Base-by-base conservation (phyloP, 495 filamentous ascomycete genomes). In the Cladorrhinum samala region DNA sequence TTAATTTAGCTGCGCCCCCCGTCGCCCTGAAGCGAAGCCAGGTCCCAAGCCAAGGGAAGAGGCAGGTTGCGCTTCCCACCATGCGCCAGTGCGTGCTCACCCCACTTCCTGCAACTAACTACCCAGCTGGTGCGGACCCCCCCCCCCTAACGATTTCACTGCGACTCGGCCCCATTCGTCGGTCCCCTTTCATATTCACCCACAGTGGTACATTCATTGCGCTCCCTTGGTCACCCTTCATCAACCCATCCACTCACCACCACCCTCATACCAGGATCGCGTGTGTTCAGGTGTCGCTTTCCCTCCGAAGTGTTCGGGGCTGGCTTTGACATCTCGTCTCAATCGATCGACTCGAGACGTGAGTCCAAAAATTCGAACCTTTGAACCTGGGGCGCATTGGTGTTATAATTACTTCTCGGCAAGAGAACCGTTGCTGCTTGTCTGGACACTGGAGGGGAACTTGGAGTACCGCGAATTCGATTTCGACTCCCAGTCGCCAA, bases 401-500 rank as follows among this genome's bases (percentile, higher is more conserved):
- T n/a, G n/a, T n/a, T n/a, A n/a, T n/a, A n/a, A n/a, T n/a, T n/a
- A 33, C 27, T 33, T 33, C 6, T 5, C 5, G 11, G 11, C 5
- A 33, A 11, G 11, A 33, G 27, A 33, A 33, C 27, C 11, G 27
- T 33, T 33, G 27, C 27, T 33, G n/a, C n/a, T n/a, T n/a, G n/a
- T n/a, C n/a, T n/a, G n/a, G n/a, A n/a, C n/a, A n/a, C n/a, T n/a
- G n/a, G n/a, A n/a, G n/a, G n/a, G n/a, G n/a, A n/a, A n/a, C n/a
- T n/a, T n/a, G n/a, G n/a, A n/a, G n/a, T n/a, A n/a, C n/a, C n/a
- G n/a, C n/a, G n/a, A n/a, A n/a, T n/a, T n/a, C n/a, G 27, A 33
- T 11, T 33, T 5, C 46, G 33, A 36, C 9, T 16, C 42, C 40
- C 37, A 19, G 6, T 30, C 19, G 25, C 47, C 54, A 50, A 60